These are phyloP conservation scores for Ceratocystis huliohia DNA, from an alignment of 2,329 filamentous ascomycete species.

Conservation along the genomic window DNA sequence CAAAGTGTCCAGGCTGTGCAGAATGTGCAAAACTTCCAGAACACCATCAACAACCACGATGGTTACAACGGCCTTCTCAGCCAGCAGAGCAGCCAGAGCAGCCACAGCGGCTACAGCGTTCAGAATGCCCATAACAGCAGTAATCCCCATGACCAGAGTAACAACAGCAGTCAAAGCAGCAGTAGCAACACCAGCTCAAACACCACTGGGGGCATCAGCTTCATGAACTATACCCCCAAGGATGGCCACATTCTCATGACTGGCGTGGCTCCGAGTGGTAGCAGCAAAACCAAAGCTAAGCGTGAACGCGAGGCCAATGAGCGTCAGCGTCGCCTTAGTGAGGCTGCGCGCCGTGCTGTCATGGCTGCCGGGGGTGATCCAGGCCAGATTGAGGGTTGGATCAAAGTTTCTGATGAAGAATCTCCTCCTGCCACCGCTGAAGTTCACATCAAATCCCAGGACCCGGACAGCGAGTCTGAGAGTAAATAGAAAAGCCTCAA, in stretches of 20 bases:
- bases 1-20: too few relatives aligned
- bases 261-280: slow-evolving; percentile 83
- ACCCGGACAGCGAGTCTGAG: too few relatives aligned
- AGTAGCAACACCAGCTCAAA: slow-evolving; percentile 24
- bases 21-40: too few relatives aligned
- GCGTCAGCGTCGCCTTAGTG: slow-evolving; percentile 44
- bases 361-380: neutral
- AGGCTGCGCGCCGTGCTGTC: slow-evolving; percentile 35
- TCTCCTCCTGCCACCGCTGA: neutral
- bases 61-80: neutral
- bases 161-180: neutral
- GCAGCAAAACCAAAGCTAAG: slow-evolving; percentile 85
- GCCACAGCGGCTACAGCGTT: too few relatives aligned
- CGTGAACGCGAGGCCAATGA: slow-evolving; percentile 66
- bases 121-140: too few relatives aligned
- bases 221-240: slow-evolving; percentile 80
- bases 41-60: neutral
- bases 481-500: too few relatives aligned
- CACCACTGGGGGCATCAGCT: slow-evolving; percentile 32
- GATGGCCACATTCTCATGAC: slow-evolving; percentile 71
- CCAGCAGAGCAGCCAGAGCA: too few relatives aligned
- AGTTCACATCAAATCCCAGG: too few relatives aligned
- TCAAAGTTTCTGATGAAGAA: neutral
- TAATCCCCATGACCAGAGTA: neutral
- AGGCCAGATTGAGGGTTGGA: neutral